Conservation (phyloP, 805 yeast genomes). For the Komagataella pastoris region DNA sequence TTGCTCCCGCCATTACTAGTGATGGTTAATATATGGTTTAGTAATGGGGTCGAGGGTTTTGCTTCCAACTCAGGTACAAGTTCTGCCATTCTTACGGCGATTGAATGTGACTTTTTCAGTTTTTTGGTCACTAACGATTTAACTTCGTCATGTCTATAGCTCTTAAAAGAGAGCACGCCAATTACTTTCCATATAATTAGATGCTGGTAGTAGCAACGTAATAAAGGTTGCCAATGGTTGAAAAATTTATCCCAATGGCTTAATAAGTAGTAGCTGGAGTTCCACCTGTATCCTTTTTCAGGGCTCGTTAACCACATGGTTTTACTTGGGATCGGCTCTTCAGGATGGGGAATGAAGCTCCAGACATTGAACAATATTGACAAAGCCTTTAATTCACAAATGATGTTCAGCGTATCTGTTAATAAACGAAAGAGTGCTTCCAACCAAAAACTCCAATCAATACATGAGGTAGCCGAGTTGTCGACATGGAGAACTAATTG, state of each 20-base stretch:
- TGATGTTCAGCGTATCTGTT: constrained; percentile 40
- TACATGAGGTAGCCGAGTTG: constrained; percentile 3
- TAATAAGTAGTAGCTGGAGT: constrained; percentile 41
- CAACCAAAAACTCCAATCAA: constrained; percentile 76
- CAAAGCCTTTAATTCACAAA: constrained; percentile 47
- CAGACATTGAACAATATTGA: constrained; percentile 62
- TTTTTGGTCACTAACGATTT: constrained; percentile 5
- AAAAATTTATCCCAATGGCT: constrained; percentile 45
- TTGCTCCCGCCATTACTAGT: not conserved
- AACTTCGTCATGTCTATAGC: not conserved
- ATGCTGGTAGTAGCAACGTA: constrained; percentile 55
- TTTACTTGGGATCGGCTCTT: not conserved
- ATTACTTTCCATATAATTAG: constrained; percentile 52
- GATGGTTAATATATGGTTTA: not conserved
- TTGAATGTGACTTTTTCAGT: constrained; percentile 4
- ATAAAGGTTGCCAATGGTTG: constrained; percentile 71
- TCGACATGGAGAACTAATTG: constrained; percentile 15
- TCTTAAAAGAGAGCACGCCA: constrained; percentile 11
- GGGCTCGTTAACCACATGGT: constrained; percentile 25
- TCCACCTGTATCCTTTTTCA: constrained; percentile 29
- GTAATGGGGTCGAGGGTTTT: not conserved
- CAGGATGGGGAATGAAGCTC: constrained; percentile 42
- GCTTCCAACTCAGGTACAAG: not conserved
- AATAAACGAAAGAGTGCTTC: constrained; percentile 44
- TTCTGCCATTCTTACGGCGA: not conserved